Conservation (phyloP, 75 land plant species). For the Pinus albicaulis region DNA sequence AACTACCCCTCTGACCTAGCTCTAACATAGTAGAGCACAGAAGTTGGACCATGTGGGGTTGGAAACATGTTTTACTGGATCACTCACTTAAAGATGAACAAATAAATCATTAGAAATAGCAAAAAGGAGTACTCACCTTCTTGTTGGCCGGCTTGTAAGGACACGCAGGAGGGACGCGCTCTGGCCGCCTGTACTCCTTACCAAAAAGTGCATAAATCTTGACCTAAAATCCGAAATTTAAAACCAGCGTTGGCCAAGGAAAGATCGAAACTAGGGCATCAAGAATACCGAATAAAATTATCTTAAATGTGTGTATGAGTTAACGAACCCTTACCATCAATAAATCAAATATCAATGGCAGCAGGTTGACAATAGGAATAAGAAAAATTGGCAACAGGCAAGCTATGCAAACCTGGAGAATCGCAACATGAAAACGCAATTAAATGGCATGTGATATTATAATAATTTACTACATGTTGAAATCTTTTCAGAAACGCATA, state of each 20-base stretch:
- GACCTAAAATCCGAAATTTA: constrained; percentile 21
- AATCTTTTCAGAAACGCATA: too few relatives aligned
- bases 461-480: too few relatives aligned
- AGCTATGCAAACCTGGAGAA: constrained; percentile 61
- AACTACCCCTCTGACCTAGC: too few relatives aligned
- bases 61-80: too few relatives aligned
- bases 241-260: not conserved
- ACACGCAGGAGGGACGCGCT: constrained; percentile 56
- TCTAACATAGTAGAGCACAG: too few relatives aligned
- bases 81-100: too few relatives aligned
- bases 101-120: too few relatives aligned
- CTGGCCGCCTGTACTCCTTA: constrained; percentile 66
- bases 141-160: constrained; percentile 40
- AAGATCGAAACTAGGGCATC: not conserved
- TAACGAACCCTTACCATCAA: constrained; percentile 34
- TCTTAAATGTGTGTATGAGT: not conserved
- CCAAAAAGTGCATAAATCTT: constrained; percentile 55
- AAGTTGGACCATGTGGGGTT: too few relatives aligned
- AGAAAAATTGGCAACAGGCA: constrained; percentile 72
- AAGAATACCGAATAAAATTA: not conserved
- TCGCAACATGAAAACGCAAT: not conserved
- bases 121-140: not conserved
- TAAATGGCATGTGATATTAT: too few relatives aligned
- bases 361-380: constrained; percentile 60
- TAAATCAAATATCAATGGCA: constrained; percentile 54